Base-by-base conservation (phyloP, 2,329 filamentous ascomycete species). In the Pseudocercospora pini-densiflorae region DNA sequence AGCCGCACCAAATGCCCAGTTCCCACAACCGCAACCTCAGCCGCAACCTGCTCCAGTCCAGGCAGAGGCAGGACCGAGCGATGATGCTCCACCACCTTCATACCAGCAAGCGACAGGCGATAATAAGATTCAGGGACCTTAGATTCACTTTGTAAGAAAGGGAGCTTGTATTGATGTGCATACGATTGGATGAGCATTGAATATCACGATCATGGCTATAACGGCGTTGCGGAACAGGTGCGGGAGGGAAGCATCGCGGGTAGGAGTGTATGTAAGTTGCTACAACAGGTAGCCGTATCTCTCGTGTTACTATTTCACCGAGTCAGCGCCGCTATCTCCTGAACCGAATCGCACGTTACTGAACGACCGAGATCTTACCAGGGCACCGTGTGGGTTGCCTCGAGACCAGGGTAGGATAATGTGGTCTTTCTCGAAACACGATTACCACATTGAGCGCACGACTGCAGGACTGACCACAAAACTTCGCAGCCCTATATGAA, bases 71-170 rank as follows among this genome's bases (percentile, higher is more conserved):
- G 84, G 47, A 76, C 81, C 76, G 81, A 79, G 64, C 53, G 73
- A 68, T 76, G 83, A 58, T 61, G 81, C 81, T 12, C 84, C 87
- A 33, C 94, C 94, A 49, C 94, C 95, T 3, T 92, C 90, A 14
- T 98, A 98, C 79, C 91, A 92, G 16, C 92, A 97, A 80, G 94
- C 93, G 66, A 90, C 90, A 74, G 75, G 75, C 0, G 94, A 98
- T 77, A 82, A 97, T 80, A 98, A 98, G 86, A 85, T 97, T 59
- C 95, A 98, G 85, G 85, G 80, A 19, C 83, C 71, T 14, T 72
- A 63, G 54, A 54, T 54, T 59, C 10, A 31, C 27, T n/a, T 33
- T 55, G 27, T 19, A 27, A 19, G 36, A 59, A 19, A 5, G 16
- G 33, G 23, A 36, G 9, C 16, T 16, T 40, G 14, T 47, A n/a